Evolutionary conservation across 192 early-diverging fungal genomes (phyloP).

Genomic region (Rhizophlyctis rosea): DNA sequence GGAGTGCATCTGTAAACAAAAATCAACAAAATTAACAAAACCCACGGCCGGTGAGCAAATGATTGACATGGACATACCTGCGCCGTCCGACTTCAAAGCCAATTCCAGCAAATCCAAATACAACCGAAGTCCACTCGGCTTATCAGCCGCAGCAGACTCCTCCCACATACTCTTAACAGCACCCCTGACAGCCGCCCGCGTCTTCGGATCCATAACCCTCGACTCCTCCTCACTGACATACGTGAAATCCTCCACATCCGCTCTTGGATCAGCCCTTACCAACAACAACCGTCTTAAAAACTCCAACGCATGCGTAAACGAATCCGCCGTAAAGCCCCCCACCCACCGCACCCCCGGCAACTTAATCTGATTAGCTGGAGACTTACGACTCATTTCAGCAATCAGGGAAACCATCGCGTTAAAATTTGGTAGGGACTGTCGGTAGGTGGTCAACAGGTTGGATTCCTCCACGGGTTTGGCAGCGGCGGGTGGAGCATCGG

Average conservation of each 20-base stretch:
- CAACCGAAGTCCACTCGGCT: slow-evolving; percentile 19
- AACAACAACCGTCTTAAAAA: slow-evolving; percentile 66
- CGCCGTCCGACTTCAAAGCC: slow-evolving; percentile 48
- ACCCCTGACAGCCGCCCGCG: slow-evolving; percentile 13
- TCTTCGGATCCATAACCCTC: slow-evolving; percentile 36
- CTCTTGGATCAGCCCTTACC: slow-evolving; percentile 54
- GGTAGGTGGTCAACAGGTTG: slow-evolving; percentile 1
- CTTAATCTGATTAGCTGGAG: not conserved
- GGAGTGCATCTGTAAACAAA: slow-evolving; percentile 51
- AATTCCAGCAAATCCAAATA: slow-evolving; percentile 62
- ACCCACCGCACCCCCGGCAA: slow-evolving; percentile 31
- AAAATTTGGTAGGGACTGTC: slow-evolving; percentile 25
- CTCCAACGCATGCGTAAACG: slow-evolving; percentile 56
- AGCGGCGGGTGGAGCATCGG: slow-evolving; percentile 10
- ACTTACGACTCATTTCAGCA: slow-evolving; percentile 2
- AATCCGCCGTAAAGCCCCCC: slow-evolving; percentile 56
- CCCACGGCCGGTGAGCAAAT: slow-evolving; percentile 3
- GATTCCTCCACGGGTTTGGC: not conserved
- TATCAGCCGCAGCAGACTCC: not conserved
- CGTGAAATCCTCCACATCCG: slow-evolving; percentile 25
- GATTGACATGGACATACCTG: slow-evolving; percentile 24
- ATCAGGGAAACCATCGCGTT: slow-evolving; percentile 16
- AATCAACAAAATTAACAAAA: not conserved
- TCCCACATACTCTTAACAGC: slow-evolving; percentile 14
- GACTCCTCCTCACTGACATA: slow-evolving; percentile 12